phyloP scores from a whole-genome alignment of 1,284 basidiomycete species.

The Naganishia albida region DNA sequence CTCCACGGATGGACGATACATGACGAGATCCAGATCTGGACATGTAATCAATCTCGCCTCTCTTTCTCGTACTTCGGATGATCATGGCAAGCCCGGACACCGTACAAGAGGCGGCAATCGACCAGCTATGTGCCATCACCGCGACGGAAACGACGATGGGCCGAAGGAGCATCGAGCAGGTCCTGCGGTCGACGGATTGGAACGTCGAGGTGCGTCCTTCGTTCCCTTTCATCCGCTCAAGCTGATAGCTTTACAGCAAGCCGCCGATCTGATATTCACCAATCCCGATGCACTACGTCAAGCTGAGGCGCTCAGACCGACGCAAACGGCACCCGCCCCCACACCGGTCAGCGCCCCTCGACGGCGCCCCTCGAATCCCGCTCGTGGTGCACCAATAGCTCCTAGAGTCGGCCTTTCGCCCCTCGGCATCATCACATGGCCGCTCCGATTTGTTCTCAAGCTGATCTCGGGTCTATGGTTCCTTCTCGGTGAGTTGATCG shows the following conservation, averaged over 20 bases:
- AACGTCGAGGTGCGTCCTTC: conserved; percentile 47
- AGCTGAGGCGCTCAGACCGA: conserved; percentile 41
- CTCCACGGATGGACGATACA: conserved; percentile 1
- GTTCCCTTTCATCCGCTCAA: conserved; percentile 1
- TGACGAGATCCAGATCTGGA: neutral
- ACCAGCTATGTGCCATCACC: conserved; percentile 51
- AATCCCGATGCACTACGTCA: conserved; percentile 39
- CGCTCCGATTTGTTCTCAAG: conserved; percentile 43
- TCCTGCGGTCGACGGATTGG: conserved; percentile 51
- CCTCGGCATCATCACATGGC: conserved; percentile 44
- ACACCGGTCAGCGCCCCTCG: conserved; percentile 10
- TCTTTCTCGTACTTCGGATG: neutral
- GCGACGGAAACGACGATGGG: conserved; percentile 44
- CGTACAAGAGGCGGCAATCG: conserved; percentile 39
- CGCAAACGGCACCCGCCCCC: conserved; percentile 32
- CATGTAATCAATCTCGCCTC: neutral
- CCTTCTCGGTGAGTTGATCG: conserved; percentile 47
- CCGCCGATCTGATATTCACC: conserved; percentile 19
- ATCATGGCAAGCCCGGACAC: neutral
- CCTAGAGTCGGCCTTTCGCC: conserved; percentile 40
- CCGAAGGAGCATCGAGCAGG: conserved; percentile 46
- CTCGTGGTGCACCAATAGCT: conserved; percentile 33
- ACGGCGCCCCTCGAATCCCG: conserved; percentile 13
- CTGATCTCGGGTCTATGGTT: conserved; percentile 51
- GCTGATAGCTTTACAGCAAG: conserved; percentile 13